These are phyloP conservation scores for Pichia sp. DNA, from an alignment of 1,139 yeast species.

Conservation along the genomic window DNA sequence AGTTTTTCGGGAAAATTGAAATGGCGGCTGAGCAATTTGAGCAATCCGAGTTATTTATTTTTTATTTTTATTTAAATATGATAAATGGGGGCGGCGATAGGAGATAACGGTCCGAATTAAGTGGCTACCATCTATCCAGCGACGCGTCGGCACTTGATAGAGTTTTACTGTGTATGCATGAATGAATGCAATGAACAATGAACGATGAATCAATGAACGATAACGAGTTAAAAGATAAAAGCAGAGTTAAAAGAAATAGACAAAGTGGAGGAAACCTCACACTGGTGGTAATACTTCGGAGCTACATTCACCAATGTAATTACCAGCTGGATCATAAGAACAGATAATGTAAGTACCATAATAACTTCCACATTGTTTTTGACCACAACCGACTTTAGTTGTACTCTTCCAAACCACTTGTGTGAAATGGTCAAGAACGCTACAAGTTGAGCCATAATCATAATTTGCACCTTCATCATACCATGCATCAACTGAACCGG, in stretches of 20 bases:
- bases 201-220: no score
- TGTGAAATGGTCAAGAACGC: conserved; percentile 45
- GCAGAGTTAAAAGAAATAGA: neutral
- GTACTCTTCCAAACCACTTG: conserved; percentile 61
- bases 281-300: conserved; percentile 42
- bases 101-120: no score
- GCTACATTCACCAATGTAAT: conserved; percentile 42
- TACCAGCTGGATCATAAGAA: conserved; percentile 60
- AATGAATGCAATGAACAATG: no score
- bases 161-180: no score
- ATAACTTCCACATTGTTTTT: conserved; percentile 37
- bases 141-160: no score
- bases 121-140: no score
- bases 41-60: no score
- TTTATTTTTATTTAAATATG: no score
- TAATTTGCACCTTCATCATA: conserved; percentile 52
- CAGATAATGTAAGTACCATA: conserved; percentile 58
- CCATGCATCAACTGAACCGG: conserved; percentile 54
- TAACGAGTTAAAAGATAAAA: no score
- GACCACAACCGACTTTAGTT: conserved; percentile 55
- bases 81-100: no score
- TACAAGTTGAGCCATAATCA: conserved; percentile 37
- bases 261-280: conserved; percentile 1
- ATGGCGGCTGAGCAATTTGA: no score
- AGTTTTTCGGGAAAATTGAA: no score